Base-by-base conservation (phyloP, 495 filamentous ascomycete species). In the Aspergillus affinis region DNA sequence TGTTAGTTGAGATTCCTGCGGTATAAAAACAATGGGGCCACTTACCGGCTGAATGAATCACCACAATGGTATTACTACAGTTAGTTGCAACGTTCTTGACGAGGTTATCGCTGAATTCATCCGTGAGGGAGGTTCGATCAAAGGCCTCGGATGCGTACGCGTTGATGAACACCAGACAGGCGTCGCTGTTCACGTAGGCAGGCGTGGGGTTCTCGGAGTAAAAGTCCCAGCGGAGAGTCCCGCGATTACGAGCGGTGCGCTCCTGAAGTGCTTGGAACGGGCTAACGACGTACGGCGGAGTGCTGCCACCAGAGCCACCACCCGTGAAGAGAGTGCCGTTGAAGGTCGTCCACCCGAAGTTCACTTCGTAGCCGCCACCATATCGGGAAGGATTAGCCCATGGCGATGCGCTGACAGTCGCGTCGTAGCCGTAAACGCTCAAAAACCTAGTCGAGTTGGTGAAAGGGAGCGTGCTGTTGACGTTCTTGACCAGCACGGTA, bases 401-500 rank as follows among this genome's bases (percentile, higher is more conserved):
- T 13, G 62, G 60, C 19, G 17, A 18, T 4, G 49, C 49, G 12
- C 49, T 51, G 2, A 75, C 76, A 0, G 19, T 82, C 17, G 88
- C 60, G 62, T 90, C 89, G 46, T 84, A 85, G 21, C 90, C 90
- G 55, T 91, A 90, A 13, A 94, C 75, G 8, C 81, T 84, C 32
- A 93, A 65, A 4, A 80, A 73, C 21, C 72, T 68, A 0, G 82
- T 82, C 4, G 78, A n/a, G 9, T 59, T 78, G 15, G 80, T 77
- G 0, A 94, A 66, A 2, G 90, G 90, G 0, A 94, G 75, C 6
- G 84, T 71, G 59, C 72, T 77, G 61, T 82, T 82, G 7, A 65
- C 75, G 66, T 94, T 94, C 75, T 92, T 93, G 20, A 93, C 76
- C 20, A 94, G 71, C 2, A 90, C 89, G 62, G 88, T 85, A 20